Percentiles rank a stretch among this genome's conserved stretches.
phyloP scores from a whole-genome alignment of 495 filamentous ascomycete genomes.

The Staphylotrichum tortipilum region DNA sequence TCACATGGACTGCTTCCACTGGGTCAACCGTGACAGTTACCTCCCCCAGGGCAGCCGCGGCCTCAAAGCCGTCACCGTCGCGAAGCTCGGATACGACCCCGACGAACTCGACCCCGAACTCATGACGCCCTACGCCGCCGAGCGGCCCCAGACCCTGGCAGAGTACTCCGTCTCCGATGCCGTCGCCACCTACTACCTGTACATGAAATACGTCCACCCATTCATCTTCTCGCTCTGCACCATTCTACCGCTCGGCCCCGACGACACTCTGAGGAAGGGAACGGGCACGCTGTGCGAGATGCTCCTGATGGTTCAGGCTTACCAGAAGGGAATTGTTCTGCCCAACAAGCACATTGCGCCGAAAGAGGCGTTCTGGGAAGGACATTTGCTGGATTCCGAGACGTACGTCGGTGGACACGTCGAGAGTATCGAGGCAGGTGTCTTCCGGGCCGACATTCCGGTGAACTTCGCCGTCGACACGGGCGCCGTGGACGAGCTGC shows the following conservation, averaged over 20 bases:
- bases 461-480: slow-evolving; percentile 85
- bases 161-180: slow-evolving; percentile 99
- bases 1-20: slow-evolving; percentile 98
- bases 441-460: slow-evolving; percentile 93
- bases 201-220: slow-evolving; percentile 99
- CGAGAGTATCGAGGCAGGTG: slow-evolving; percentile 97
- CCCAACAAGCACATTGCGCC: slow-evolving; percentile 94
- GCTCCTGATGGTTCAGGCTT: slow-evolving; percentile 97
- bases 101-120: slow-evolving; percentile 96
- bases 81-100: slow-evolving; percentile 95
- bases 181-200: slow-evolving; percentile 96
- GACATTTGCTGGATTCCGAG: slow-evolving; percentile 89
- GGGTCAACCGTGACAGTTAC: slow-evolving; percentile 98
- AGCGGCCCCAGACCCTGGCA: slow-evolving; percentile 85
- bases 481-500: slow-evolving; percentile 76
- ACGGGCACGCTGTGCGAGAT: slow-evolving; percentile 98
- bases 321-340: slow-evolving; percentile 80
- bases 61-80: slow-evolving; percentile 94
- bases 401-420: slow-evolving; percentile 98
- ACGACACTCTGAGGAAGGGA: slow-evolving; percentile 88
- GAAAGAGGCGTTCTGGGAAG: slow-evolving; percentile 91
- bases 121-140: slow-evolving; percentile 90
- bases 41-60: slow-evolving; percentile 95
- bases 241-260: slow-evolving; percentile 85
- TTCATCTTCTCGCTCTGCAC: slow-evolving; percentile 99